A percentile compares a stretch with the other conserved stretches of the same genome.
phyloP scores from a whole-genome alignment of 352 stramenopile species.

The Phytophthora pini region DNA sequence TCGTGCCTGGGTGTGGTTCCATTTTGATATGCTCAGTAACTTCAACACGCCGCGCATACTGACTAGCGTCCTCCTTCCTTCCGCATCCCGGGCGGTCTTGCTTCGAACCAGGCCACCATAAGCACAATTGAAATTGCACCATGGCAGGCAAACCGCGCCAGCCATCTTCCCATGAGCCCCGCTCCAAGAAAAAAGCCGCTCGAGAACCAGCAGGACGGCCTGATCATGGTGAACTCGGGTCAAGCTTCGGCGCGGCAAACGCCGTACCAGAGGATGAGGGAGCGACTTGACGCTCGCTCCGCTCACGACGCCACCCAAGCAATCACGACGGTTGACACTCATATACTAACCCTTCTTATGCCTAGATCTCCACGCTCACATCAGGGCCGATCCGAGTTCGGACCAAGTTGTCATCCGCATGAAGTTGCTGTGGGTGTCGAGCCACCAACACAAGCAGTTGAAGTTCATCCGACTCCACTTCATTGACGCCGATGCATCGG shows the following conservation, averaged over 20 bases:
- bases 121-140: neutral
- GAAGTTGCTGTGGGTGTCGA: constrained; percentile 2
- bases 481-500: constrained; percentile 1
- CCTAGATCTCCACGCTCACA: neutral
- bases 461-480: neutral
- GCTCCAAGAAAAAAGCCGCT: neutral
- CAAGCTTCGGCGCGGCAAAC: too few relatives aligned
- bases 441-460: neutral
- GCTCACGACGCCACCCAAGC: too few relatives aligned
- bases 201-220: neutral
- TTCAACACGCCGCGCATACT: too few relatives aligned
- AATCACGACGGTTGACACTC: too few relatives aligned
- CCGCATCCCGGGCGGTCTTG: neutral
- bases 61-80: too few relatives aligned
- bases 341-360: neutral
- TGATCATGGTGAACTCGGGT: neutral
- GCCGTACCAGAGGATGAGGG: too few relatives aligned
- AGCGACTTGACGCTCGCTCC: too few relatives aligned
- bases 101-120: neutral
- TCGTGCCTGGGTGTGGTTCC: too few relatives aligned
- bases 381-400: neutral
- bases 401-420: neutral
- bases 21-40: too few relatives aligned
- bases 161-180: too few relatives aligned
- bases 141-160: neutral